These are phyloP conservation scores for Secale cereale DNA, from an alignment of 176 grass and related monocot species.

Conservation along the genomic window DNA sequence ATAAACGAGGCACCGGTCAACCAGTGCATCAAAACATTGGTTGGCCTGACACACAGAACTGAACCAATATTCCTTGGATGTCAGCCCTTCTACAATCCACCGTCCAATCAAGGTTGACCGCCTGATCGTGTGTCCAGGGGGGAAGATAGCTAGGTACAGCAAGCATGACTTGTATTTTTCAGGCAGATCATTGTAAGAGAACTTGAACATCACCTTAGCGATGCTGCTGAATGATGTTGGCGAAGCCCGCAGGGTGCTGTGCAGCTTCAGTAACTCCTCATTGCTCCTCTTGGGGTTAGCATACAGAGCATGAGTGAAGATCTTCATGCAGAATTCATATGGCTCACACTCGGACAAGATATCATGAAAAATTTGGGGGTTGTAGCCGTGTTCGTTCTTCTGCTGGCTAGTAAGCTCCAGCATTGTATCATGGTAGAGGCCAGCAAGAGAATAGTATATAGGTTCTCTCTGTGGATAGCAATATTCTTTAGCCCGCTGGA, in stretches of 20 bases:
- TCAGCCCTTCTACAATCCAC: neutral
- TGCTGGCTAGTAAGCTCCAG: neutral
- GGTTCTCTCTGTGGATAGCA: neutral
- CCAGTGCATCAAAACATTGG: neutral
- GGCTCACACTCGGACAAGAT: neutral
- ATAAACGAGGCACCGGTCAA: neutral
- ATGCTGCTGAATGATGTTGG: neutral
- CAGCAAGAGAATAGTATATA: constrained; percentile 4
- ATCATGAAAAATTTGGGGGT: neutral
- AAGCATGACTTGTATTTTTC: neutral
- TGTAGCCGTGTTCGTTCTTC: neutral
- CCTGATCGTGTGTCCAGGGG: neutral
- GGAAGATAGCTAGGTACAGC: constrained; percentile 6
- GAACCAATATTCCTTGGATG: neutral
- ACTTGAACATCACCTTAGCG: neutral
- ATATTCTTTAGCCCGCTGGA: neutral
- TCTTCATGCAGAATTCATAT: constrained; percentile 16
- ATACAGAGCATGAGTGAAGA: neutral
- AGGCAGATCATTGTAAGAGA: neutral
- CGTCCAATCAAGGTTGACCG: neutral
- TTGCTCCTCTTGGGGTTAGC: neutral
- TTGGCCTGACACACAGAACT: neutral
- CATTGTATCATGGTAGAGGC: neutral
- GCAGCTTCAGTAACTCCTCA: neutral
- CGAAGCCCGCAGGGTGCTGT: neutral